Evolutionary conservation across 2,329 filamentous ascomycete species (phyloP).

Genomic region (Microdochium nivale): DNA sequence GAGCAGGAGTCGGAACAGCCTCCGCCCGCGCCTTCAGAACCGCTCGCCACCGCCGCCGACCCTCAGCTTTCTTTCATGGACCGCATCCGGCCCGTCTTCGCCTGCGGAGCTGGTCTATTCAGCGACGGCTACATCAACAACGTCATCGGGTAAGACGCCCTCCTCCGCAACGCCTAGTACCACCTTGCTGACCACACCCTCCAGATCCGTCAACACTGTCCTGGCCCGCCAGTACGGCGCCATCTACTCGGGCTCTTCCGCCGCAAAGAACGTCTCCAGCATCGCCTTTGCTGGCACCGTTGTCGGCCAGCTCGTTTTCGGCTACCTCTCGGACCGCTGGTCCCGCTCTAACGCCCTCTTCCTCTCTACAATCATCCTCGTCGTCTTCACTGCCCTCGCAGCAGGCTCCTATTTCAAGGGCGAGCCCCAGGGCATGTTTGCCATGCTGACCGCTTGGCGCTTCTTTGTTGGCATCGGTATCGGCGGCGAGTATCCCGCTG

Average conservation of each 20-base stretch:
- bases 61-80: neutral
- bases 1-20: neutral
- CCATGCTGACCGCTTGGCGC: constrained; percentile 68
- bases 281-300: constrained; percentile 83
- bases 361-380: constrained; percentile 71
- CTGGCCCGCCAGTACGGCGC: constrained; percentile 59
- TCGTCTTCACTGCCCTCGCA: constrained; percentile 74
- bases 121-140: constrained; percentile 90
- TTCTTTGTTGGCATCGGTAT: constrained; percentile 56
- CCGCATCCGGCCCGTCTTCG: constrained; percentile 59
- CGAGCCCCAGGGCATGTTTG: constrained; percentile 56
- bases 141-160: constrained; percentile 31
- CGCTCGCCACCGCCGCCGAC: neutral
- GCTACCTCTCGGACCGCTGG: constrained; percentile 74
- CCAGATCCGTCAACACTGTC: constrained; percentile 78
- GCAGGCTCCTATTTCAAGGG: constrained; percentile 67
- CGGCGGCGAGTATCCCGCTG: constrained; percentile 34
- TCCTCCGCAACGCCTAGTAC: no score
- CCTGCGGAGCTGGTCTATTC: constrained; percentile 84
- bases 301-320: constrained; percentile 72
- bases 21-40: neutral
- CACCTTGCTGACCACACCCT: constrained; percentile 46
- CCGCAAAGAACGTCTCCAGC: constrained; percentile 66
- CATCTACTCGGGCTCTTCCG: constrained; percentile 59
- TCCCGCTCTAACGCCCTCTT: constrained; percentile 77